Evolutionary conservation across 192 early-diverging fungal species (phyloP).

Genomic region (Rhizoclosmatium sp.): DNA sequence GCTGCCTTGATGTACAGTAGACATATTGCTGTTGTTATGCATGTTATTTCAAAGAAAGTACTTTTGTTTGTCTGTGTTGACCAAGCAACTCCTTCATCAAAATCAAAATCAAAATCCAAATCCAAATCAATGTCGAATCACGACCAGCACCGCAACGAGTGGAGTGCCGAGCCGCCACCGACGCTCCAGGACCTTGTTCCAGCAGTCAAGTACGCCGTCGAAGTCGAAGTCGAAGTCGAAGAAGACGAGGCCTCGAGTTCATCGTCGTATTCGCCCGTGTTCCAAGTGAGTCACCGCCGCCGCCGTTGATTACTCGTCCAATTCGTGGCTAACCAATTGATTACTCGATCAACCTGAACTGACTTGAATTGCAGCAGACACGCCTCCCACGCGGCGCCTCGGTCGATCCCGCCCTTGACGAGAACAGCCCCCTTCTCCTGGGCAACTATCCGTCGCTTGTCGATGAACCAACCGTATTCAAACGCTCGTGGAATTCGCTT

Average conservation of each 20-base stretch:
- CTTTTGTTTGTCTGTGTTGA: no score
- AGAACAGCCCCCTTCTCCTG: background rate
- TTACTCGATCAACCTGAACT: background rate
- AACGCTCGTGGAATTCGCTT: background rate
- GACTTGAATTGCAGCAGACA: no score
- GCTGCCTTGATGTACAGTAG: no score
- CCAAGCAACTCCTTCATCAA: no score
- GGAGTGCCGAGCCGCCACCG: background rate
- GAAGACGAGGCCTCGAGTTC: background rate
- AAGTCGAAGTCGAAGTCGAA: background rate
- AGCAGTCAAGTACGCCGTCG: constrained; percentile 4
- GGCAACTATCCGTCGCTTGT: background rate
- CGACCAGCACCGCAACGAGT: no score
- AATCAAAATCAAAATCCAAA: no score
- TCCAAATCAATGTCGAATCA: no score
- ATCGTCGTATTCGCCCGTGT: background rate
- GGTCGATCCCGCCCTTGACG: background rate
- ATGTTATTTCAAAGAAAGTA: no score
- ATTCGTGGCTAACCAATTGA: background rate
- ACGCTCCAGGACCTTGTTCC: background rate
- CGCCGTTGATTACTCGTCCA: background rate
- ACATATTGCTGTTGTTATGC: no score
- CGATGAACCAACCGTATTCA: background rate
- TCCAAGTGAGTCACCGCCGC: background rate
- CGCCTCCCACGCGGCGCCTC: background rate